phyloP scores from a whole-genome alignment of 208 protist species.

The Strigomonas culicis region DNA sequence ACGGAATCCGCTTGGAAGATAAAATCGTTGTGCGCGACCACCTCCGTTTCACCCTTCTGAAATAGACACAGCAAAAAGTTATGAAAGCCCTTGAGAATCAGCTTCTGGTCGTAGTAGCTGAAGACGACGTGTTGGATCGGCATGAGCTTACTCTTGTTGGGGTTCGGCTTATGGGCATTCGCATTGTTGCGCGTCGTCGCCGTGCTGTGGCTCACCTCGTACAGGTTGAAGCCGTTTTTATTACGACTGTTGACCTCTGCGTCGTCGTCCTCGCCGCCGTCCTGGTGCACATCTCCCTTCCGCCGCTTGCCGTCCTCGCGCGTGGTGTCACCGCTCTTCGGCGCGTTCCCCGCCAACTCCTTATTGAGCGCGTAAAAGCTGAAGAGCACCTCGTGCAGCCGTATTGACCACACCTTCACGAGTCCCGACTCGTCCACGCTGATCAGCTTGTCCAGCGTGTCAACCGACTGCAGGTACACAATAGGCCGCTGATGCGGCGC shows the following conservation, averaged over 20 bases:
- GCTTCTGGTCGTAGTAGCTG: background rate
- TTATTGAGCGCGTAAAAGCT: background rate
- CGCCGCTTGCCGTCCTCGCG: too few relatives aligned
- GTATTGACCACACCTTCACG: background rate
- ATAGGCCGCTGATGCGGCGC: background rate
- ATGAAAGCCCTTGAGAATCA: background rate
- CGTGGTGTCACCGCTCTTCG: too few relatives aligned
- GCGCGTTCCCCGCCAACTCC: background rate
- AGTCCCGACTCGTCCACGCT: background rate
- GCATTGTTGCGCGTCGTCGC: background rate
- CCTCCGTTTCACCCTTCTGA: background rate
- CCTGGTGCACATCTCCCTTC: background rate
- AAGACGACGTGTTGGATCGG: background rate
- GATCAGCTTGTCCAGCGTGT: background rate
- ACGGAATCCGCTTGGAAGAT: background rate
- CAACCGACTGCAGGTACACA: background rate
- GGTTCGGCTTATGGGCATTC: background rate
- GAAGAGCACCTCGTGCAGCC: background rate
- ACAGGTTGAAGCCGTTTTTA: background rate
- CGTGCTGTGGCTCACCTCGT: background rate
- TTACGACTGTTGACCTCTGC: background rate
- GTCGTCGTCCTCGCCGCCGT: background rate
- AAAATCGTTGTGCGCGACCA: background rate
- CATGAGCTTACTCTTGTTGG: background rate
- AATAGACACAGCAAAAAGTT: background rate